Conservation (phyloP, 495 filamentous ascomycete genomes). For the Melanomma pulvis-pyrius region DNA sequence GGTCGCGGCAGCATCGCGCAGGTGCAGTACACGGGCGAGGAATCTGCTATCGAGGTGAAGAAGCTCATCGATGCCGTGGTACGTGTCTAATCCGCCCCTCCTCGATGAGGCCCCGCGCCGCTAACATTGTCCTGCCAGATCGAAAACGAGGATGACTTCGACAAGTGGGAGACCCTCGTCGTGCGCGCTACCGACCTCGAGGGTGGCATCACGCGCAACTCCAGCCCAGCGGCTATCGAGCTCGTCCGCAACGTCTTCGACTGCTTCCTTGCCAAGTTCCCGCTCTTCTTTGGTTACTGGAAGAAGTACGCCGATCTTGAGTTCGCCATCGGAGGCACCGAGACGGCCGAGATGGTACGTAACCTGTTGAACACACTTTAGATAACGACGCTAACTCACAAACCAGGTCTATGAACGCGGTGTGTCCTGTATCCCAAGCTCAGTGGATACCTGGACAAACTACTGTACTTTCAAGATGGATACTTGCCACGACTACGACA, state of each 20-base stretch:
- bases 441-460: conserved; percentile 94
- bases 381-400: neutral
- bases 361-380: neutral
- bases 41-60: conserved; percentile 83
- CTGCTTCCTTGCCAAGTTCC: conserved; percentile 91
- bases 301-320: conserved; percentile 99
- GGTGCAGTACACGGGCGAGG: conserved; percentile 74
- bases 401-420: conserved; percentile 89
- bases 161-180: conserved; percentile 92
- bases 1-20: conserved; percentile 45
- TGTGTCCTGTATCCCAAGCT: conserved; percentile 87
- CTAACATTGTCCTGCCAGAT: conserved; percentile 15
- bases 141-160: conserved; percentile 75
- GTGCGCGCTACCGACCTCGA: conserved; percentile 80
- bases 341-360: conserved; percentile 95
- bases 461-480: conserved; percentile 98
- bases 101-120: neutral
- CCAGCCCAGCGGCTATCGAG: conserved; percentile 88
- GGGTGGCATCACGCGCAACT: conserved; percentile 93
- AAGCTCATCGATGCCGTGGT: conserved; percentile 79
- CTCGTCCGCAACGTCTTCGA: conserved; percentile 85
- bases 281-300: conserved; percentile 97
- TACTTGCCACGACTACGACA: conserved; percentile 88
- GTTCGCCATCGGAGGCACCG: conserved; percentile 93
- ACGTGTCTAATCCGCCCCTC: conserved; percentile 46